Base-by-base conservation (phyloP, 345 rosid genomes). In the Linum trigynum region DNA sequence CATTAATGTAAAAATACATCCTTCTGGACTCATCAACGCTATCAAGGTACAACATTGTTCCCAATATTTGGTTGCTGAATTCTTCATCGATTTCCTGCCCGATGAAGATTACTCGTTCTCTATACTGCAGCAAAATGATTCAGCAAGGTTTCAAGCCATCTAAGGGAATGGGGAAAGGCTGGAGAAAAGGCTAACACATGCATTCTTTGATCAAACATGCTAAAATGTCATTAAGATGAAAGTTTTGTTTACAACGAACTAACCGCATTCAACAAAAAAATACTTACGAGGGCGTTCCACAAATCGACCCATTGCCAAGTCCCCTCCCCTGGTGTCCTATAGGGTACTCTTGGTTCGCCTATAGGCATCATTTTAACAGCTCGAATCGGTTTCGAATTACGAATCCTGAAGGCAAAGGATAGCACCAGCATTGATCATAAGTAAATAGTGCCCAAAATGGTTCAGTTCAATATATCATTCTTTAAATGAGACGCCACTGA, bases 291-390 rank as follows among this genome's bases (percentile, higher is more conserved):
- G 75, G 89, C 97, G 74, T 88, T 86, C 91, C 87, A 88, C 65
- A 90, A 63, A 78, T 94, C 99, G 71, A 92, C 88, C 91, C 86
- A 85, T 75, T 88, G 94, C 94, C 87, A 81, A 67, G 90, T 81
- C 75, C 88, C 90, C 69, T 86, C 97, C 60, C 88, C 96, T 35
- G 87, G 80, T 38, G 81, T 80, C 76, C 84, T 78, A 66, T 86
- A 86, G 1, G 85, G 88, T 62, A 90, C 90, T 78, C 81, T 78
- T 4, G 98, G 97, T 51, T 85, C 83, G 48, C 94, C 91, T 42
- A 86, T 85, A 4, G 94, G 88, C 97, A 88, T 88, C 97, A 90
- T 90, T 71, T 71, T 23, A 23, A 23, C 77, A 51, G 83, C 71
- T 57, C 69, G 75, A 32, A 79, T 75, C 76, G 62, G 92, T 72